Conservation (phyloP, 352 stramenopile species). For the Globisporangium nodosum region DNA sequence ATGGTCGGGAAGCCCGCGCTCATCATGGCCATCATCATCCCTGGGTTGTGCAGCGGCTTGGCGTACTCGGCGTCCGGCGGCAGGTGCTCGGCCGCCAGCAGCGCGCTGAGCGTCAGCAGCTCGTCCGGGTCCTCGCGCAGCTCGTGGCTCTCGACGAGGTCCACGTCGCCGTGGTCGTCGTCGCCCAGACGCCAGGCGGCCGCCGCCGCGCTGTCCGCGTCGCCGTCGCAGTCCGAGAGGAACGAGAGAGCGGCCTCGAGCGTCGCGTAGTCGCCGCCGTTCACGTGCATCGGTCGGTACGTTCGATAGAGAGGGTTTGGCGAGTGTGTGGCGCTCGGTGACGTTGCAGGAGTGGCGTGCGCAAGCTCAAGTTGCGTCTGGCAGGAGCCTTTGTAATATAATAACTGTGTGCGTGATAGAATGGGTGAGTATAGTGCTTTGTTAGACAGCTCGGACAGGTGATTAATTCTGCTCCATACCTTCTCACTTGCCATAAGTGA, state of each 20-base stretch:
- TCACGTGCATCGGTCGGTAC: background rate
- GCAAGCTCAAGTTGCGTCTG: too few relatives aligned
- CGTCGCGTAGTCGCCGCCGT: slow-evolving; percentile 6
- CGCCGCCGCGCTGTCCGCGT: slow-evolving; percentile 22
- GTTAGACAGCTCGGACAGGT: too few relatives aligned
- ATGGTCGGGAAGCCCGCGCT: slow-evolving; percentile 12
- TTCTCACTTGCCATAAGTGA: too few relatives aligned
- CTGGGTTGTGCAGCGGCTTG: slow-evolving; percentile 12
- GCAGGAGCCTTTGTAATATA: too few relatives aligned
- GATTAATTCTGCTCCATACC: too few relatives aligned
- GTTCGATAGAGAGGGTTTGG: background rate
- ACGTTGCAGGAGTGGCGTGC: too few relatives aligned
- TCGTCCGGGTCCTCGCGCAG: slow-evolving; percentile 7
- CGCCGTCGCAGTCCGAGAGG: slow-evolving; percentile 28
- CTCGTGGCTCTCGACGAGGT: slow-evolving; percentile 9
- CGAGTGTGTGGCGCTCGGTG: background rate
- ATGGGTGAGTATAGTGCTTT: too few relatives aligned
- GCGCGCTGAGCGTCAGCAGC: slow-evolving; percentile 6
- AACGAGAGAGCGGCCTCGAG: slow-evolving; percentile 34
- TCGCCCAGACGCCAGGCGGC: slow-evolving; percentile 30
- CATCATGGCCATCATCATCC: slow-evolving; percentile 17
- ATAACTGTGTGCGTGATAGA: too few relatives aligned
- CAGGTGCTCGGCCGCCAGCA: slow-evolving; percentile 11
- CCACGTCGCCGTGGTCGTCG: slow-evolving; percentile 20
- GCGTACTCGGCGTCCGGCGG: background rate